Evolutionary conservation across 2,329 filamentous ascomycete species (phyloP).

Genomic region (Aspergillus ochraceus): DNA sequence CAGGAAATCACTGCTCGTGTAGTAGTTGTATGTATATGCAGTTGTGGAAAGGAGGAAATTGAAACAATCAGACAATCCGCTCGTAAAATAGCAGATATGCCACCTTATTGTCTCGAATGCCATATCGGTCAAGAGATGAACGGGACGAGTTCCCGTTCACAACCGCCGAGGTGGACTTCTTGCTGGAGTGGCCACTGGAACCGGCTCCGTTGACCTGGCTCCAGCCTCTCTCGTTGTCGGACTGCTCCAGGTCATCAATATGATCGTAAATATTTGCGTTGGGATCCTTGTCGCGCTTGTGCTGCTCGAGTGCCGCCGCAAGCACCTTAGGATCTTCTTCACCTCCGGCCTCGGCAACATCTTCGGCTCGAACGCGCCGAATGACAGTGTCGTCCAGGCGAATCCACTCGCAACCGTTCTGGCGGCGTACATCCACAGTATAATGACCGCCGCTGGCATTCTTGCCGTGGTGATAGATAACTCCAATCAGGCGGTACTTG

Average conservation of each 20-base stretch:
- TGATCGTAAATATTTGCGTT: slow-evolving; percentile 74
- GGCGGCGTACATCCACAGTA: slow-evolving; percentile 92
- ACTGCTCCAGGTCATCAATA: slow-evolving; percentile 63
- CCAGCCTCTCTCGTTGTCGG: slow-evolving; percentile 67
- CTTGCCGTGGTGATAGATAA: slow-evolving; percentile 97
- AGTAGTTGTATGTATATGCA: background rate
- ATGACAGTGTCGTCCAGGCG: slow-evolving; percentile 93
- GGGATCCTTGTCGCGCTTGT: slow-evolving; percentile 54
- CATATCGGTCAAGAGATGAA: slow-evolving; percentile 57
- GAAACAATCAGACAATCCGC: slow-evolving; percentile 52
- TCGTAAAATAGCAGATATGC: slow-evolving; percentile 97
- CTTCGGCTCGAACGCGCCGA: slow-evolving; percentile 77
- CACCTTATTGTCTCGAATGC: slow-evolving; percentile 88
- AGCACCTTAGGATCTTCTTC: slow-evolving; percentile 76
- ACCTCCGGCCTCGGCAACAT: slow-evolving; percentile 81
- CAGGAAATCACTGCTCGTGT: background rate
- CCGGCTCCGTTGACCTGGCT: slow-evolving; percentile 74
- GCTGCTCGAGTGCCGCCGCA: slow-evolving; percentile 64
- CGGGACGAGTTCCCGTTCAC: slow-evolving; percentile 63
- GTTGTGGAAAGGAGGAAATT: background rate
- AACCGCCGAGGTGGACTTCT: slow-evolving; percentile 67
- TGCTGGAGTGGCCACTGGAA: slow-evolving; percentile 49
- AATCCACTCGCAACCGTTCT: slow-evolving; percentile 95
- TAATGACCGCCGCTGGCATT: slow-evolving; percentile 96
- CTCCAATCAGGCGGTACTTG: slow-evolving; percentile 81